These are phyloP conservation scores for Penicillium sp. DNA, from an alignment of 2,329 filamentous ascomycete genomes.

Conservation along the genomic window DNA sequence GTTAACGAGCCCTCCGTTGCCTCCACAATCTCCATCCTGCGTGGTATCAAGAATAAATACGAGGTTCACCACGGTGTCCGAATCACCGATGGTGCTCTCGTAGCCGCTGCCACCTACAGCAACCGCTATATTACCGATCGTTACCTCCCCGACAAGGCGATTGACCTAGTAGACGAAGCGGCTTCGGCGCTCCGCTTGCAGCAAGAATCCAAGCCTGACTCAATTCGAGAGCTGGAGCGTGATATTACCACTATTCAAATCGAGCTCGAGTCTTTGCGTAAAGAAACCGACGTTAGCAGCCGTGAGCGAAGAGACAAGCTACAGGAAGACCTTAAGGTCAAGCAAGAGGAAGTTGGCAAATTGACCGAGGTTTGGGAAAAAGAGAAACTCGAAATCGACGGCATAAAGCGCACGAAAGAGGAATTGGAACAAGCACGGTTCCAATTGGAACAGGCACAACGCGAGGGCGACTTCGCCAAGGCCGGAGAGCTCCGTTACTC, in stretches of 20 bases:
- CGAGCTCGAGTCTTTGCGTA: slow-evolving; percentile 88
- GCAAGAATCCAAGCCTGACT: slow-evolving; percentile 94
- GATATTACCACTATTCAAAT: slow-evolving; percentile 98
- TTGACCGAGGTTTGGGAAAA: slow-evolving; percentile 87
- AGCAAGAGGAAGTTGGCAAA: slow-evolving; percentile 72
- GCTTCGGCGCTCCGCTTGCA: slow-evolving; percentile 86
- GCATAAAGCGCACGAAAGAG: slow-evolving; percentile 81
- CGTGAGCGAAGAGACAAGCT: slow-evolving; percentile 84
- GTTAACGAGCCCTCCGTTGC: slow-evolving; percentile 90
- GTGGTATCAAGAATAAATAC: slow-evolving; percentile 96
- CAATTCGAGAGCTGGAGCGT: slow-evolving; percentile 87
- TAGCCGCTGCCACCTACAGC: slow-evolving; percentile 86
- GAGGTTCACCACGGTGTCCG: slow-evolving; percentile 95
- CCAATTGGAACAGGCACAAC: slow-evolving; percentile 83
- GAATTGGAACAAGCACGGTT: slow-evolving; percentile 83
- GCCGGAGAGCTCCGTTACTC: slow-evolving; percentile 92
- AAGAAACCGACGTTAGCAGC: slow-evolving; percentile 88
- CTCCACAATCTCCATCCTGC: slow-evolving; percentile 90
- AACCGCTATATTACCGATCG: slow-evolving; percentile 97
- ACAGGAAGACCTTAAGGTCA: slow-evolving; percentile 70
- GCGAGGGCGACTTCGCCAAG: slow-evolving; percentile 81
- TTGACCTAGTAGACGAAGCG: slow-evolving; percentile 94
- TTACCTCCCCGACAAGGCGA: slow-evolving; percentile 94
- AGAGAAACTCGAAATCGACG: slow-evolving; percentile 80
- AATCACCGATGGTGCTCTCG: slow-evolving; percentile 87